phyloP scores from a whole-genome alignment of 1,284 basidiomycete species.

The Puccinia triticina region DNA sequence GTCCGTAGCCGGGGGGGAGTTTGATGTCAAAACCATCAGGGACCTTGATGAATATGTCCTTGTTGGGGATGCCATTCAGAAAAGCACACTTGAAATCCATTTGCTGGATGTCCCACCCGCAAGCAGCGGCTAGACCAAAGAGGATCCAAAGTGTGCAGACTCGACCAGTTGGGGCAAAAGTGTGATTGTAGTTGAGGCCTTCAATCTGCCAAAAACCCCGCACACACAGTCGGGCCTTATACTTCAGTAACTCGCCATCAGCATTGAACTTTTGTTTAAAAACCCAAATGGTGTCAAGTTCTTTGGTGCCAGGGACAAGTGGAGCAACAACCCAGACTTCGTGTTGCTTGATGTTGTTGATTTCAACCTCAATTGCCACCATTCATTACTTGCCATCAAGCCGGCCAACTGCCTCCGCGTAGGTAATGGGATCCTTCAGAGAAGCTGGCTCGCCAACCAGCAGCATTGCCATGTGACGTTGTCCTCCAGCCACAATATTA shows the following conservation, averaged over 20 bases:
- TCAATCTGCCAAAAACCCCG: background rate
- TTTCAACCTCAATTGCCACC: background rate
- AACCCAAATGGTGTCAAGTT: background rate
- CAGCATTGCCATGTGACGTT: background rate
- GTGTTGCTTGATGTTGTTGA: background rate
- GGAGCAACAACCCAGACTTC: background rate
- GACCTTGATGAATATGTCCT: background rate
- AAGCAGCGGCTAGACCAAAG: background rate
- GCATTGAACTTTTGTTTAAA: background rate
- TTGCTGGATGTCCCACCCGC: background rate
- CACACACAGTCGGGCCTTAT: conserved; percentile 20
- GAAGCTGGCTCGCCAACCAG: background rate
- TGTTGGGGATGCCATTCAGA: background rate
- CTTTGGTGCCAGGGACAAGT: background rate
- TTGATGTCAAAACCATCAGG: background rate
- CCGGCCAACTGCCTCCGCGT: background rate
- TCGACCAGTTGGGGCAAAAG: conserved; percentile 28
- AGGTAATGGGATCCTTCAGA: conserved; percentile 16
- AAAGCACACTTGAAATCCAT: conserved; percentile 15
- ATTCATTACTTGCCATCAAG: background rate
- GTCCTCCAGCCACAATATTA: background rate
- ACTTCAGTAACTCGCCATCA: background rate
- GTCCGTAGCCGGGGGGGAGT: no score
- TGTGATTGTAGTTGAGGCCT: conserved; percentile 10
- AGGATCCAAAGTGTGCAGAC: background rate